Percentiles rank a stretch among this genome's conserved stretches.
These are phyloP conservation scores for Cicer bijugum DNA, from an alignment of 306 rosid species.

Conservation along the genomic window DNA sequence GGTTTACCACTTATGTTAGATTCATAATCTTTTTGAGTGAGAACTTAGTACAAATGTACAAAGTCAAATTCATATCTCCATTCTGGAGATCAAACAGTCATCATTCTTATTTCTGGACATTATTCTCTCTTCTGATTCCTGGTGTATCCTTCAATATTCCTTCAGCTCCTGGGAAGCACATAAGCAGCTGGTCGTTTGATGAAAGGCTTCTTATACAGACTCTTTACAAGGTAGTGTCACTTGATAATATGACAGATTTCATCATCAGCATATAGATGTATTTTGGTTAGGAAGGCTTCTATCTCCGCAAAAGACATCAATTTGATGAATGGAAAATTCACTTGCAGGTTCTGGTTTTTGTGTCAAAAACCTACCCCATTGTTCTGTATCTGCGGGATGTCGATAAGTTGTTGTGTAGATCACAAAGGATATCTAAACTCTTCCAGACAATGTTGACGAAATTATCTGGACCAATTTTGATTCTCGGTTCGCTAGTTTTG, in stretches of 20 bases:
- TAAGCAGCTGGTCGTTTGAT: conserved; percentile 78
- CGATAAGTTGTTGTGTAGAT: conserved; percentile 65
- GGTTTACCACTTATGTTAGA: conserved; percentile 12
- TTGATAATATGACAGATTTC: conserved; percentile 5
- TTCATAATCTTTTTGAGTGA: conserved; percentile 19
- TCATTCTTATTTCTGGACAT: conserved; percentile 17
- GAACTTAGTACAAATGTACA: conserved; percentile 3
- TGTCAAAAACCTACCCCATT: conserved; percentile 77
- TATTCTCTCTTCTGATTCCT: conserved; percentile 26
- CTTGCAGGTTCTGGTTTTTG: conserved; percentile 67
- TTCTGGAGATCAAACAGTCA: background rate
- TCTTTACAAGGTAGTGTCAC: conserved; percentile 69
- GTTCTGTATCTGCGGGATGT: conserved; percentile 82
- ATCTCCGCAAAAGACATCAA: conserved; percentile 16
- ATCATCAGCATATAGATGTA: background rate
- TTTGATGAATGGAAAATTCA: conserved; percentile 35
- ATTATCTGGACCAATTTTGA: conserved; percentile 74
- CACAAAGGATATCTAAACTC: conserved; percentile 61
- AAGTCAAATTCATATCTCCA: background rate
- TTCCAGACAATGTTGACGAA: conserved; percentile 76
- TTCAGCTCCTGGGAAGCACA: conserved; percentile 65
- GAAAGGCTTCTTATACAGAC: conserved; percentile 83
- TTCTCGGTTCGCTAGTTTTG: conserved; percentile 76
- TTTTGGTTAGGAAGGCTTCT: background rate
- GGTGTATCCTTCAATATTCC: conserved; percentile 22